Base-by-base conservation (phyloP, 2,329 filamentous ascomycete genomes). In the Curvularia verruculosa region DNA sequence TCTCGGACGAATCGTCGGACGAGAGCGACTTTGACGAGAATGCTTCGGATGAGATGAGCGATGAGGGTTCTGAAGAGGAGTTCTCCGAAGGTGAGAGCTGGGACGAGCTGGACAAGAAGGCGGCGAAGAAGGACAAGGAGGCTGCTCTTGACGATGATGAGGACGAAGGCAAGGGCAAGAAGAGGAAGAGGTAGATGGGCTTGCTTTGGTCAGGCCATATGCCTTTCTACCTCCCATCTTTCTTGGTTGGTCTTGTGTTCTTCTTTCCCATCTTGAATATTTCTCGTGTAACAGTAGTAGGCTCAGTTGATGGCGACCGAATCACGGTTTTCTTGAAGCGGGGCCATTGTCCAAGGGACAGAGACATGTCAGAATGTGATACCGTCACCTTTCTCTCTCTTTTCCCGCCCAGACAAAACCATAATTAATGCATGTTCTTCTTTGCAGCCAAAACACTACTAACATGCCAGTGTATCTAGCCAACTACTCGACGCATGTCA, bases 1-100 rank as follows among this genome's bases (percentile, higher is more conserved):
- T 80, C 26, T 84, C 82, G 1, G 92, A 94, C 31, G 92, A 91
- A 72, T 90, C 84, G 13, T 92, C 88, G 9, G 94, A 96, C 65
- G 95, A 92, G 56, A 95, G 90, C 19, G 93, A 98, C 60, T 98
- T 95, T 73, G 93, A 96, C 69, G 94, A 94, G 71, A 93, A 96
- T 69, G 90, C 89, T 1, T 90, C 86, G 21, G 90, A 89, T 2
- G 90, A 94, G 61, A 94, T 92, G 28, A 89, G 87, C 61, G 92
- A 94, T 12, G 84, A 77, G 52, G 76, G 73, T 24, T 76, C 75
- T 1, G 80, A 81, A 29, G 79, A 86, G 3, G 90, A 93, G 1
- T 70, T 74, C 36, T 65, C 60, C 1, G 75, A 74, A 43, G 90
- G 91, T 12, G 90, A 97, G 75, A 91, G 96, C 72, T 97, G 94